Percentiles rank a stretch among this genome's conserved stretches.
These are phyloP conservation scores for Stagonosporopsis rhizophila DNA, from an alignment of 2,329 filamentous ascomycete genomes.

Conservation along the genomic window DNA sequence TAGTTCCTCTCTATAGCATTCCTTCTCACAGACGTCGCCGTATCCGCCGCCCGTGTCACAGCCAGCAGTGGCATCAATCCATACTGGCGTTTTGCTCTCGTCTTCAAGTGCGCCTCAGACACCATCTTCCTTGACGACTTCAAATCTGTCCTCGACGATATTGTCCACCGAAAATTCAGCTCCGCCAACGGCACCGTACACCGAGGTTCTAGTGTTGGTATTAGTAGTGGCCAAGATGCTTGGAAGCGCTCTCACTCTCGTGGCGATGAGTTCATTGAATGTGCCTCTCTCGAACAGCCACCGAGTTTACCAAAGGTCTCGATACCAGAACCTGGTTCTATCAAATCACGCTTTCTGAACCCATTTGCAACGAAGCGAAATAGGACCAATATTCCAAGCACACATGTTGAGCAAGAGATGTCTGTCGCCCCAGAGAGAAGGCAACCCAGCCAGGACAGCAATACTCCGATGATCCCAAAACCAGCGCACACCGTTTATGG, in stretches of 20 bases:
- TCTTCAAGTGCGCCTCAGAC: constrained; percentile 48
- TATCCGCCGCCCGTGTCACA: constrained; percentile 39
- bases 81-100: constrained; percentile 46
- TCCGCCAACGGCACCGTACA: constrained; percentile 24
- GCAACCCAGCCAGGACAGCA: constrained; percentile 29
- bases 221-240: constrained; percentile 10
- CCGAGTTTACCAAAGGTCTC: constrained; percentile 16
- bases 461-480: constrained; percentile 25
- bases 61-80: constrained; percentile 43
- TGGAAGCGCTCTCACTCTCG: constrained; percentile 28
- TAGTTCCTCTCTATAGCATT: constrained; percentile 38
- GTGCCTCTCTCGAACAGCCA: constrained; percentile 19
- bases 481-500: constrained; percentile 27
- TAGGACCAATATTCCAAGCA: constrained; percentile 24
- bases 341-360: constrained; percentile 22
- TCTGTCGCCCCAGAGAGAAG: constrained; percentile 27
- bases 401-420: constrained; percentile 36
- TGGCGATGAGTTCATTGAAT: constrained; percentile 31
- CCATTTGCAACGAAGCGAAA: constrained; percentile 21
- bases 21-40: constrained; percentile 38
- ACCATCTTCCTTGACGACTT: constrained; percentile 49
- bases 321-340: constrained; percentile 12
- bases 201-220: constrained; percentile 21
- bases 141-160: constrained; percentile 46
- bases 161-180: constrained; percentile 36